Base-by-base conservation (phyloP, 768 basidiomycete genomes). In the Agaricus subrufescens region DNA sequence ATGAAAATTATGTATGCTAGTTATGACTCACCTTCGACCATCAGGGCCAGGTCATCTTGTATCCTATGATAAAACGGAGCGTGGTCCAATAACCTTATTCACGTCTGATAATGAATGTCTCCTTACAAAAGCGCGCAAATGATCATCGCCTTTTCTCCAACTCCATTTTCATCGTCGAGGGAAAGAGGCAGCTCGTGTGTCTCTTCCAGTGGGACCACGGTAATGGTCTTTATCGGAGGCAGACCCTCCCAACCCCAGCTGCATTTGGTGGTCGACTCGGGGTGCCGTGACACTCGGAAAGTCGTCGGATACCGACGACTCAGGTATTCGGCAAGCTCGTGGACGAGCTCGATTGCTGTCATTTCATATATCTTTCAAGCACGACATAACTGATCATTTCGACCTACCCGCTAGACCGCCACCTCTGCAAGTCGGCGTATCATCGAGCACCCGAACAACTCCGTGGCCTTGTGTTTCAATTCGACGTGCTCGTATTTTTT, bases 271-370 rank as follows among this genome's bases (percentile, higher is more conserved):
- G 12, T 42, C 58, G 54, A 30, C 39, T 63, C 55, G 38, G 63
- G n/a, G 62, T 76, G 72, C 40, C 86, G 80, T 9, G 66, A 71
- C 27, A 85, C 75, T 5, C 67, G 63, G 64, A 85, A 89, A 8
- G 81, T 75, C 34, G 65, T 64, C 4, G 87, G 86, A 62, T 87
- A 86, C 45, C 86, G 78, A 49, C 76, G 73, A 23, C 78, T 76
- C 50, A 90, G 75, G 63, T 85, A 89, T 62, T 87, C 85, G 2
- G 83, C 75, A 39, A 89, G 68, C 63, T 89, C 86, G 58, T 88
- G 82, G 15, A 86, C 79, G 26, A 87, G 73, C 66, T 89, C 87
- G 45, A 81, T 71, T 6, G 85, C 87, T 87, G 48, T 56, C 52
- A 50, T 57, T 23, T 25, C 23, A 37, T 34, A 15, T 15, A 7